Base-by-base conservation (phyloP, 352 stramenopile genomes). In the Phytophthora pinifolia region DNA sequence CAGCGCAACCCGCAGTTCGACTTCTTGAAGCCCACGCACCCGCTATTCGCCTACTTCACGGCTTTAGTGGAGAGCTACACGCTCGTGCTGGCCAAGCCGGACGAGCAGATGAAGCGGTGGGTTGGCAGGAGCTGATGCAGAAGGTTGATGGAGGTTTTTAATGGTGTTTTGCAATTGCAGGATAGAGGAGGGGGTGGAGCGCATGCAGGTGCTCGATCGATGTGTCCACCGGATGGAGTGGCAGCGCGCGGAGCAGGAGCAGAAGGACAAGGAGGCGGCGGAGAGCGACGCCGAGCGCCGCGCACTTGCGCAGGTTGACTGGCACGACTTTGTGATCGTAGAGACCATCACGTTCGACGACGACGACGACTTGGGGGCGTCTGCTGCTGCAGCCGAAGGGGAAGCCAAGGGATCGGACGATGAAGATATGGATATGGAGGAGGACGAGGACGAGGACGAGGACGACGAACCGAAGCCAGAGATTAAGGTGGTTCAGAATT, bases 311-410 rank as follows among this genome's bases (percentile, higher is more conserved):
- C 76, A 91, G 62, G 80, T 99, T 58, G 97, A 99, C 79, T 99
- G 98, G 98, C 94, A 99, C 70, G 97, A 99, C 74, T 99, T 99
- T 65, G 94, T 98, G 4, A 87, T 99, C 3, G 98, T 99, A 0
- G 97, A 99, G 69, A 98, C 94, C 10, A 99, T 99, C 62, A 96
- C 94, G 20, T 99, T 99, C 57, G 79, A 93, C 17, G 78, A 91
- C 30, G 79, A 96, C 35, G 92, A 98, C 67, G 77, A 93, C 36
- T 71, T 74, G 8, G 58, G 54, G 10, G 63, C 59, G 9, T 65
- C 71, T 42, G 58, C 57, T 9, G 60, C 70, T 12, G 49, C 51
- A 43, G 44, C 55, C 7, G 59, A 64, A 1, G 50, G 54, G 2
- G 68, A 66, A 13, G 57, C 33, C 13, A 86, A 83, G 30, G 72